Base-by-base conservation (phyloP, 164 flowering plant genomes). In the Houttuynia cordata region DNA sequence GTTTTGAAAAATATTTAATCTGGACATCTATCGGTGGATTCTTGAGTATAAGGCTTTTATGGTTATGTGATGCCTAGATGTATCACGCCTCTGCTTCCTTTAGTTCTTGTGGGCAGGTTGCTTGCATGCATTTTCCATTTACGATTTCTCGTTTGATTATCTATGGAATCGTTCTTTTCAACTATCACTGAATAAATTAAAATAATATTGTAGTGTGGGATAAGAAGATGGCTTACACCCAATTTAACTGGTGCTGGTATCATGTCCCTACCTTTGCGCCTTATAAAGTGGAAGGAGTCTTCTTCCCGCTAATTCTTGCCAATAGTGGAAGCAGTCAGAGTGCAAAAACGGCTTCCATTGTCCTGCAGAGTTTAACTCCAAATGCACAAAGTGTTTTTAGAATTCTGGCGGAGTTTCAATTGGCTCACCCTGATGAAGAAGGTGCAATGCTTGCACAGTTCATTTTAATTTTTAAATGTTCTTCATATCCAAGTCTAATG, bases 141-240 rank as follows among this genome's bases (percentile, higher is more conserved):
- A 12, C 0, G 12, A 2, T 45, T 45, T 2, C 17, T 42, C 17
- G 1, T 42, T 42, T 42, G 1, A 10, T 42, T 42, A 23, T 54
- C 20, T 9, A 8, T 54, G 15, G 13, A 23, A 23, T 23, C 40
- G 19, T 9, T 19, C 19, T 34, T 57, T 57, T 18, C 12, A 25
- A 37, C 25, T 9, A 10, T 24, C 8, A 23, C 1, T 54, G 1
- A 54, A 7, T 21, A 23, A 56, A 52, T 6, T 53, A 30, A 2
- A 2, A 30, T 30, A 30, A 23, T 22, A 17, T 53, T 69, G 70
- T 57, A 93, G 98, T 90, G 76, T 93, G 97, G 99, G 96, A 93
- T 79, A 93, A 93, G 83, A 88, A 86, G 81, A 88, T 88, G 99
- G 96, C 86, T 64, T 86, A 88, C 68, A 79, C 87, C 50, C 96